Evolutionary conservation across 2,329 filamentous ascomycete species (phyloP), one percentile per base, ranked within the genome.

Genomic region (Calonectria pseudoturangicola): DNA sequence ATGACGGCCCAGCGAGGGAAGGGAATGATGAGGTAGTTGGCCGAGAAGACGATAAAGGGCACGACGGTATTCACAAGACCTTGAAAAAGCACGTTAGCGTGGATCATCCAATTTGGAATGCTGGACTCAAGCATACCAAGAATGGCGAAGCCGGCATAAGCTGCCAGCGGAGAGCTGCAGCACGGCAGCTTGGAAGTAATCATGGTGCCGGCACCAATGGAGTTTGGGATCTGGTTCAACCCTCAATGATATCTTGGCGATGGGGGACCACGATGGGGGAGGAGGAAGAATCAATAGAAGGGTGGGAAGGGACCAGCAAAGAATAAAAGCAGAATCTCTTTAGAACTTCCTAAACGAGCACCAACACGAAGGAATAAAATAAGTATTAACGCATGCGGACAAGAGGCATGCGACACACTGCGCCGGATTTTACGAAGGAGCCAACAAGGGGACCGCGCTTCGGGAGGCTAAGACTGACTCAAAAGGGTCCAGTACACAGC

Each of bases 21-120:
- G 0, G 83, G 82, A 60, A 84, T 79, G 60, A 83, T 82, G 73
- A 84, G 81, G 54, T 84, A 84, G 69, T 82, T 82, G 64, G 80
- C 77, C 7, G 82, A 79, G 68, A 81, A 79, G 43, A 82, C 78
- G 51, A 83, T 77, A 63, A 77, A 80, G 0, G 82, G 78, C 4
- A 84, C 75, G 43, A 82, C 54, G 10, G 75, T 77, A 63, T 81
- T 84, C 64, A 76, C 75, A 66, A 84, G 73, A 62, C 81, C 83
- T 84, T 63, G 3, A 10, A 10, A n/a, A 16, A 16, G 13, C 36
- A 60, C 21, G n/a, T 77, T 8, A 50, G 25, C 8, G 28, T 8
- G 54, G 3, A 6, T 48, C 27, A 66, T 13, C 25, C 9, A 45
- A 43, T 18, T 27, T n/a, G 4, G n/a, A 7, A 15, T 54, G 25